Base-by-base conservation (phyloP, 192 early-diverging fungal genomes). In the Haplosporangium gracile region DNA sequence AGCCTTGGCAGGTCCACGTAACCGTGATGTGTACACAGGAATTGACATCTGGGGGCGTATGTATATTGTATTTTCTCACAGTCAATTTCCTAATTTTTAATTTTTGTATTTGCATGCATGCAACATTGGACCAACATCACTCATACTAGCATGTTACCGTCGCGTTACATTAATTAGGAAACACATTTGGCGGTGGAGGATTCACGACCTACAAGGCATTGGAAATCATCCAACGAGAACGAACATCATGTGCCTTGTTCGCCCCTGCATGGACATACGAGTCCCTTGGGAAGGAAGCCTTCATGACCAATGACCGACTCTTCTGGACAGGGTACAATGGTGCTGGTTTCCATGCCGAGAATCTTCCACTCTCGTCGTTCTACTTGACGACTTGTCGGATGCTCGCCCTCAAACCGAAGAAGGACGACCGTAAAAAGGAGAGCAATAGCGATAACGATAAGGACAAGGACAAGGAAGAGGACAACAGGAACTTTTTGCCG, bases 241-340 rank as follows among this genome's bases (percentile, higher is more conserved):
- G 76, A 1, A 89, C 92, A 10, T 91, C 91, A 1, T 80, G 85
- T 24, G 94, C 93, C 36, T 39, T 95, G 15, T 95, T 95, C 90
- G 94, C 89, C 0, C 92, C 91, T 1, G 93, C 89, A 15, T 95
- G 94, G 94, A 92, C 92, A 3, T 94, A 90, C 86, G 92, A 95
- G 76, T 70, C 68, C 69, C 81, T 93, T 38, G 92, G 89, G 24
- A 75, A 79, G 22, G 82, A 87, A 9, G 69, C 74, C 26, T 95
- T 94, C 78, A 72, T 88, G 55, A 75, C 60, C 15, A 83, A 88
- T 55, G 94, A 95, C 29, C 57, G 70, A 16, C 70, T 89, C 34
- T 92, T 95, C 65, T 95, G 94, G 94, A 73, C 57, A 0, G 91
- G 91, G 11, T 78, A 76, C 15, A 75, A 74, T 34, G 72, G 76